A percentile compares a stretch with the other conserved stretches of the same genome.
Conservation (phyloP, 352 stramenopile species). For the Phytophthora sp. region DNA sequence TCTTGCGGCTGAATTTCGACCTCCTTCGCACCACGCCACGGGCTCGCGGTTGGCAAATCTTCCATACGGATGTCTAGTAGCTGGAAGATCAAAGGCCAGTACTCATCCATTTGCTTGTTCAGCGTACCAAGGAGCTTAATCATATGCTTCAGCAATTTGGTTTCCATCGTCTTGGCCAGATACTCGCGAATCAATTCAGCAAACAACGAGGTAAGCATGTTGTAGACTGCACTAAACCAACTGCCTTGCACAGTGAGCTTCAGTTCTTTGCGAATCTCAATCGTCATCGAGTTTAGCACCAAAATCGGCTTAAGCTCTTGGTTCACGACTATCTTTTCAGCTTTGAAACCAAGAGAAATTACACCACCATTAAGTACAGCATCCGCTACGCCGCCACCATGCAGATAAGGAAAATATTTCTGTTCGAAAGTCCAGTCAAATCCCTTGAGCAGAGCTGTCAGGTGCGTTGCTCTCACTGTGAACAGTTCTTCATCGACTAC, state of each 20-base stretch:
- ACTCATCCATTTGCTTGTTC: conserved; percentile 87
- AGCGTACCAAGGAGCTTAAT: conserved; percentile 84
- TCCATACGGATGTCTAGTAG: conserved; percentile 81
- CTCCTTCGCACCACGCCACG: conserved; percentile 80
- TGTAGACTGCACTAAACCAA: conserved; percentile 89
- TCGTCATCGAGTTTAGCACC: conserved; percentile 84
- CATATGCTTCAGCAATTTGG: conserved; percentile 81
- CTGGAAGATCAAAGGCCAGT: conserved; percentile 86
- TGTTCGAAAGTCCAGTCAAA: conserved; percentile 90
- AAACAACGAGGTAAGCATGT: conserved; percentile 80
- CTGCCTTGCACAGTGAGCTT: conserved; percentile 85
- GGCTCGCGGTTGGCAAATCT: conserved; percentile 74
- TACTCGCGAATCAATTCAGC: conserved; percentile 84
- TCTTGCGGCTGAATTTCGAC: conserved; percentile 76
- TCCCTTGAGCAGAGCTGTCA: conserved; percentile 80
- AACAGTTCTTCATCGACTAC: conserved; percentile 83
- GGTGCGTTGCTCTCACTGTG: conserved; percentile 73
- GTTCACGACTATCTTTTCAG: conserved; percentile 71
- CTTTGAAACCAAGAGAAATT: conserved; percentile 85
- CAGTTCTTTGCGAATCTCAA: conserved; percentile 84
- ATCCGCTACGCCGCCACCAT: conserved; percentile 77
- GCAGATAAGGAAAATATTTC: conserved; percentile 88
- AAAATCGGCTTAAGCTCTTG: conserved; percentile 69
- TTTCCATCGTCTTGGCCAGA: conserved; percentile 85
- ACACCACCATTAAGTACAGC: conserved; percentile 71